These are phyloP conservation scores for Blepharisma japonicum DNA, from an alignment of 73 alveolate genomes.

Conservation along the genomic window DNA sequence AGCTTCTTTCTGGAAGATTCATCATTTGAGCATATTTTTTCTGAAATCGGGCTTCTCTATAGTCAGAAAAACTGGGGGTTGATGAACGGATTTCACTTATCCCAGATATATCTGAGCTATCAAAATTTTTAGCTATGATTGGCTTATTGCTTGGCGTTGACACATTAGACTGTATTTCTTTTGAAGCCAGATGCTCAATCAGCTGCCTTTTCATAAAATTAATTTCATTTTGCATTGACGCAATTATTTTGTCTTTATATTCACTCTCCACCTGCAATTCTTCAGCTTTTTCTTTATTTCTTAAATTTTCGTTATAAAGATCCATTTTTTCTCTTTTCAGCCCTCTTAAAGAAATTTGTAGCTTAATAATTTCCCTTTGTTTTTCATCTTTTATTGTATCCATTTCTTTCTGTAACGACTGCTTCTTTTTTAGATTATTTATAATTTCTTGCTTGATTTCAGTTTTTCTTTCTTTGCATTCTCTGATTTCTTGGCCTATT, in stretches of 20 bases:
- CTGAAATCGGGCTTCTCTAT: too few species aligned
- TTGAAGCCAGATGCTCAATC: too few species aligned
- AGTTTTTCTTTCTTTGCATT: constrained; percentile 3
- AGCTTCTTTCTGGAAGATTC: too few species aligned
- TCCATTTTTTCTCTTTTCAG: constrained; percentile 32
- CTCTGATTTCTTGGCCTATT: constrained; percentile 21
- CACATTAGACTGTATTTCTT: too few species aligned
- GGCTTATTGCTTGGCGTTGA: too few species aligned
- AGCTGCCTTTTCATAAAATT: neutral
- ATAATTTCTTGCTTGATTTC: constrained; percentile 18
- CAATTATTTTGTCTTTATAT: neutral
- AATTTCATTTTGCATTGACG: neutral
- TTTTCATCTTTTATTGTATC: neutral
- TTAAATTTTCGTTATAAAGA: constrained; percentile 7
- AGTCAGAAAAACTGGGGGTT: too few species aligned
- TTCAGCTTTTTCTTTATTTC: neutral
- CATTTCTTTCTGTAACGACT: constrained; percentile 12
- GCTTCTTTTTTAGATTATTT: neutral
- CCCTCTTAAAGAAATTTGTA: constrained; percentile 29
- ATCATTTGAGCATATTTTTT: too few species aligned
- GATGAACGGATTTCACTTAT: too few species aligned
- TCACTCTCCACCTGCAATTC: neutral
- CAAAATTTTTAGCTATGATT: too few species aligned
- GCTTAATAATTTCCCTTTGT: constrained; percentile 25
- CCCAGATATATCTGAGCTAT: too few species aligned